Evolutionary conservation across 768 basidiomycete genomes (phyloP).

Genomic region (Podaxis sp.): DNA sequence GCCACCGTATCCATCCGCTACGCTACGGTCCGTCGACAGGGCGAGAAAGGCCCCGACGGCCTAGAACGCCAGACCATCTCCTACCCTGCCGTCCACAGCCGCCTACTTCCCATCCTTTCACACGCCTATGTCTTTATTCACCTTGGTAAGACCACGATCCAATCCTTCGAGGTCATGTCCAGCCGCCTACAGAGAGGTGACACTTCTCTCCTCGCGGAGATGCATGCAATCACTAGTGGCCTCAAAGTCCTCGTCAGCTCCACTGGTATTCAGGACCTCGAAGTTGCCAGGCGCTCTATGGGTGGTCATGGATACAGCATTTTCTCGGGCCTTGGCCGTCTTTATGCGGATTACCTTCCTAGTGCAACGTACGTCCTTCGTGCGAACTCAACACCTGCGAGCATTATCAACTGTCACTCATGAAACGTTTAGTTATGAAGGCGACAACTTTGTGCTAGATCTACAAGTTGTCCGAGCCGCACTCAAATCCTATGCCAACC

Average conservation of each 20-base stretch:
- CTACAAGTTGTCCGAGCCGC: conserved; percentile 74
- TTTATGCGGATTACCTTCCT: conserved; percentile 68
- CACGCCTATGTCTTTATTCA: conserved; percentile 69
- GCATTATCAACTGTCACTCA: not conserved
- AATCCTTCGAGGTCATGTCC: conserved; percentile 50
- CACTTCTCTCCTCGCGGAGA: conserved; percentile 63
- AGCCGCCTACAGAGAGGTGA: conserved; percentile 54
- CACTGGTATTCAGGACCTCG: conserved; percentile 55
- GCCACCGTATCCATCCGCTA: conserved; percentile 71
- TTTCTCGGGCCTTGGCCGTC: conserved; percentile 61
- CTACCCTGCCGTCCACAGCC: conserved; percentile 74
- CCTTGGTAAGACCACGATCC: conserved; percentile 56
- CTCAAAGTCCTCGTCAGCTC: conserved; percentile 63
- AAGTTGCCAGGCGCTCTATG: conserved; percentile 66
- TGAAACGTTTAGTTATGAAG: conserved; percentile 54
- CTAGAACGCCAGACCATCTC: conserved; percentile 67
- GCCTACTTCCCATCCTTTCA: conserved; percentile 69
- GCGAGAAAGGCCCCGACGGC: conserved; percentile 46
- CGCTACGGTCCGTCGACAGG: conserved; percentile 70
- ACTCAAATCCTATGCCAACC: conserved; percentile 51
- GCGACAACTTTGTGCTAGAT: conserved; percentile 78
- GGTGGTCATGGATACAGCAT: conserved; percentile 79
- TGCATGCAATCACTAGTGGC: conserved; percentile 70
- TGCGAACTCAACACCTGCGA: not conserved
- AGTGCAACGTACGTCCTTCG: conserved; percentile 53